Evolutionary conservation across 768 basidiomycete genomes (phyloP), one percentile per base, ranked within the genome.

Genomic region (Sporobolomyces phaffii): DNA sequence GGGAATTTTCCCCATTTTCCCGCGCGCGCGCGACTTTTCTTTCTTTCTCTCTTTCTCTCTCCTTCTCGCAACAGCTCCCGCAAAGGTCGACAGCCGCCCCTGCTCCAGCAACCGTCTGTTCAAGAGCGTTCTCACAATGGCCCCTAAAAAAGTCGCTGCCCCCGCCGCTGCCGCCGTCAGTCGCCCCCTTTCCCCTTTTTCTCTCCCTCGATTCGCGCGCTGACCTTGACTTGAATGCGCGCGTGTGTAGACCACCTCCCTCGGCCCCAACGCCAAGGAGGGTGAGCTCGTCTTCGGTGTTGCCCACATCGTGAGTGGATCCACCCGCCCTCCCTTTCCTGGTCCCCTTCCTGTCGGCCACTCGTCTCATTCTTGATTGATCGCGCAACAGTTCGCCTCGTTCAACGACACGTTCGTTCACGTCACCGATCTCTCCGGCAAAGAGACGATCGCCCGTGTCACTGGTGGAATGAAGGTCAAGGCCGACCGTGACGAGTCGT

Each of bases 391-490:
- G 51, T 68, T 88, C 75, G 94, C 96, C 44, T 94, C 91, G 64
- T 99, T 99, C 86, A 99, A 99, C 81, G 96, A 99, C 78, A 99
- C 96, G 64, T 98, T 98, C 80, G 96, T 99, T 74, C 96, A 99
- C 78, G 83, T 99, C 76, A 99, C 96, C 79, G 96, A 98, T 88
- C 81, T 98, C 65, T 92, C 92, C 28, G 96, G 96, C 76, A 93
- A 90, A 83, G 96, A 98, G 83, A 99, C 96, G 78, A 91, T 99
- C 82, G 90, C 91, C 75, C 91, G 96, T 77, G 91, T 97, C 70
- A 98, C 96, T 73, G 93, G 91, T 79, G 96, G 96, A 68, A 98
- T 98, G 96, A 98, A 98, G 83, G 96, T 99, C 81, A 99, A 98
- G 83, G 96, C 94, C 17, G 96, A 99, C 81, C 89, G 96, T 81